Conservation (phyloP, 192 early-diverging fungal genomes). For the Backusella parvicylindrica region DNA sequence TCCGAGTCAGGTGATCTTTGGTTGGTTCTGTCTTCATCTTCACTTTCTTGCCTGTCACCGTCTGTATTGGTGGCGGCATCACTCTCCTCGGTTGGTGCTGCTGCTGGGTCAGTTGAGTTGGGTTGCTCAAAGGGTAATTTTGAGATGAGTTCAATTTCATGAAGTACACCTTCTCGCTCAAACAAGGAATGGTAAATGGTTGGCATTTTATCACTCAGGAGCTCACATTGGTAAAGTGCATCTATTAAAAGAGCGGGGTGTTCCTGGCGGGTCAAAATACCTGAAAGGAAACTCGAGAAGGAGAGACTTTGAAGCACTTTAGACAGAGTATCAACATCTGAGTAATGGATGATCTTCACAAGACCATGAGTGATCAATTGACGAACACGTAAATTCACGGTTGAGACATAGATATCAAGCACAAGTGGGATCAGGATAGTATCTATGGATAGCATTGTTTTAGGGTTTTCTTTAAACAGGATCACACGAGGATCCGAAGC, state of each 20-base stretch:
- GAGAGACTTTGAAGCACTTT: conserved; percentile 45
- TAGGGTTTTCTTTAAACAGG: conserved; percentile 38
- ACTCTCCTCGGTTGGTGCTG: neutral
- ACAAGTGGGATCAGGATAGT: conserved; percentile 62
- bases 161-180: conserved; percentile 71
- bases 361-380: conserved; percentile 62
- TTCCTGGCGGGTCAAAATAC: conserved; percentile 44
- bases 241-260: conserved; percentile 51
- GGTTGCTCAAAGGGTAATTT: neutral
- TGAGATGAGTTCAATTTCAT: conserved; percentile 45
- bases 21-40: neutral
- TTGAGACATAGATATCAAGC: conserved; percentile 67
- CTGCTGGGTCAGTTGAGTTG: neutral
- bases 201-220: conserved; percentile 65
- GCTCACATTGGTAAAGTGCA: conserved; percentile 57
- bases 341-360: conserved; percentile 50
- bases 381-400: conserved; percentile 60
- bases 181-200: conserved; percentile 54
- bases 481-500: conserved; percentile 28
- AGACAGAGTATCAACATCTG: conserved; percentile 41
- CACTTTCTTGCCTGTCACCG: neutral
- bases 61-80: neutral
- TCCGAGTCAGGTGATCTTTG: neutral
- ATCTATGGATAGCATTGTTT: conserved; percentile 37
- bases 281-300: conserved; percentile 47